Percentiles rank a stretch among this genome's conserved stretches.
phyloP scores from a whole-genome alignment of 2,329 filamentous ascomycete species.

The Cladosporium sp. region DNA sequence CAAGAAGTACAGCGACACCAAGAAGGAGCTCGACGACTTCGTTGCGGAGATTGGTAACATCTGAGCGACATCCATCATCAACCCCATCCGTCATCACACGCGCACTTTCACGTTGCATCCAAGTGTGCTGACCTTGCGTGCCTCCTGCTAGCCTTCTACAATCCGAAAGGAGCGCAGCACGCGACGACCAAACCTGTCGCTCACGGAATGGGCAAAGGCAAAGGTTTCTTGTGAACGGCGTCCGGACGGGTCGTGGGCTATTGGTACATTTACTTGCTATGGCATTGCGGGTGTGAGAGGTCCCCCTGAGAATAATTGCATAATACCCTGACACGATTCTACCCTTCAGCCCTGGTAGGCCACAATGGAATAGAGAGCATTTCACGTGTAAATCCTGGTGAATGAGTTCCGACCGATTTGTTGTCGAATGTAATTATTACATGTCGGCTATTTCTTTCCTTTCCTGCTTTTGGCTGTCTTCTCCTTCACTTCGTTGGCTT shows the following conservation, averaged over 20 bases:
- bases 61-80: conserved; percentile 52
- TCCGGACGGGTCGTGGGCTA: background rate
- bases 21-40: conserved; percentile 91
- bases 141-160: conserved; percentile 18
- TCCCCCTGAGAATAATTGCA: conserved; percentile 13
- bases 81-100: conserved; percentile 3
- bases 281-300: conserved; percentile 4
- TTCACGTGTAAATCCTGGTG: background rate
- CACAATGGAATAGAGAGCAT: conserved; percentile 1
- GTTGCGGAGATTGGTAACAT: conserved; percentile 91
- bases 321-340: conserved; percentile 14
- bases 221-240: conserved; percentile 16
- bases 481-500: conserved; percentile 20
- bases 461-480: conserved; percentile 12
- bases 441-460: conserved; percentile 15
- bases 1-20: conserved; percentile 78
- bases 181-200: background rate
- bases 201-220: conserved; percentile 3
- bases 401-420: background rate
- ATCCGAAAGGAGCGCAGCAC: conserved; percentile 14
- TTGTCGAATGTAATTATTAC: background rate
- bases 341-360: conserved; percentile 8
- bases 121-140: conserved; percentile 18
- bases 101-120: conserved; percentile 14
- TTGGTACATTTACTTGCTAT: conserved; percentile 1